Evolutionary conservation across 192 early-diverging fungal genomes (phyloP).

Genomic region (Piromyces finnis): DNA sequence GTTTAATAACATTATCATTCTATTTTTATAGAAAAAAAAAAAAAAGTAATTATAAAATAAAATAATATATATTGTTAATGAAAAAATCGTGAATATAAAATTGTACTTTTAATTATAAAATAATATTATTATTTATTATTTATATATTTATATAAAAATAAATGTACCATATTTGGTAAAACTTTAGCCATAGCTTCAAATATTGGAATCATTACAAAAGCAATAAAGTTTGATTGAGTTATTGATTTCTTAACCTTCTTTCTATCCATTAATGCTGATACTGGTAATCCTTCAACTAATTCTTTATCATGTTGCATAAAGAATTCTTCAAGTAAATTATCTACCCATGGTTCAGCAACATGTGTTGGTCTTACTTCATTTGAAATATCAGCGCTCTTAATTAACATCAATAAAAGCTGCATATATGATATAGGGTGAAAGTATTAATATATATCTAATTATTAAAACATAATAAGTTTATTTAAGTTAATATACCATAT

Average conservation of each 20-base stretch:
- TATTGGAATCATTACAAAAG: slow-evolving; percentile 31
- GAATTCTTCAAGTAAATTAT: slow-evolving; percentile 27
- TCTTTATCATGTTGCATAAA: slow-evolving; percentile 26
- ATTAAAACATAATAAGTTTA: too few species aligned
- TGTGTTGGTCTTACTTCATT: slow-evolving; percentile 32
- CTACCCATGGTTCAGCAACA: slow-evolving; percentile 25
- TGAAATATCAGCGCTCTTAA: slow-evolving; percentile 33
- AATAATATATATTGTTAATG: too few species aligned
- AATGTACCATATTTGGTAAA: slow-evolving; percentile 15
- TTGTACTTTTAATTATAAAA: too few species aligned
- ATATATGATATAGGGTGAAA: too few species aligned
- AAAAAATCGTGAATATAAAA: too few species aligned
- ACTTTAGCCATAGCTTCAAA: slow-evolving; percentile 21
- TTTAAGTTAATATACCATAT: too few species aligned
- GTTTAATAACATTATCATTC: slow-evolving; percentile 14
- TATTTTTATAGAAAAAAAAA: neutral
- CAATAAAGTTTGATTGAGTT: slow-evolving; percentile 26
- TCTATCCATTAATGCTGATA: slow-evolving; percentile 27
- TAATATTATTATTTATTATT: too few species aligned
- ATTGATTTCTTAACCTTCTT: slow-evolving; percentile 30
- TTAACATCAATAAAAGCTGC: slow-evolving; percentile 26
- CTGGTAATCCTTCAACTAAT: slow-evolving; percentile 23
- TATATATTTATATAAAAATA: too few species aligned
- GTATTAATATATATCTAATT: too few species aligned
- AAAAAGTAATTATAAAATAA: neutral